A percentile compares a stretch with the other conserved stretches of the same genome.
Evolutionary conservation across 176 grass and related monocot species (phyloP).

Genomic region (Carex cristatella): DNA sequence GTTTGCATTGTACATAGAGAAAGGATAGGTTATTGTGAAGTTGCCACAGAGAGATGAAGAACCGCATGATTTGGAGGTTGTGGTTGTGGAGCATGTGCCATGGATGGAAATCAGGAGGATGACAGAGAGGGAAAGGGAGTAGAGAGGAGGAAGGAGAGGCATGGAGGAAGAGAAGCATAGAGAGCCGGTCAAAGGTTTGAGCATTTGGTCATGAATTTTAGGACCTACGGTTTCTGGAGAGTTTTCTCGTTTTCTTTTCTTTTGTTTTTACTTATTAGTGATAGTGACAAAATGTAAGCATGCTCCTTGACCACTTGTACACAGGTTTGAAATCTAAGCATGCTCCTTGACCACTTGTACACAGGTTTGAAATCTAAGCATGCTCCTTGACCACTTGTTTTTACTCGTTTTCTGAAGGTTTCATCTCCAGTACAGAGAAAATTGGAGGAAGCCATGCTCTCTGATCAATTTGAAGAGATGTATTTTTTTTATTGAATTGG

Average conservation of each 20-base stretch:
- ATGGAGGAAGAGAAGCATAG: not conserved
- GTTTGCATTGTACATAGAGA: conserved; percentile 22
- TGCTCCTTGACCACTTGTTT: too few species aligned
- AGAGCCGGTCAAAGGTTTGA: conserved; percentile 2
- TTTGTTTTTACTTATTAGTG: not conserved
- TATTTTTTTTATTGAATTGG: too few species aligned
- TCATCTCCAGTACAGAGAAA: too few species aligned
- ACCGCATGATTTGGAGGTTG: not conserved
- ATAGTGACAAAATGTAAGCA: not conserved
- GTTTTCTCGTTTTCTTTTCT: not conserved
- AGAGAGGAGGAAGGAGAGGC: not conserved
- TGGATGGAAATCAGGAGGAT: not conserved
- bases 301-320: not conserved
- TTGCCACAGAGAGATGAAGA: conserved; percentile 12
- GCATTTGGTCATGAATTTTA: not conserved
- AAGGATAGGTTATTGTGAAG: conserved; percentile 40
- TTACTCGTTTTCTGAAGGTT: too few species aligned
- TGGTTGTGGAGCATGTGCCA: not conserved
- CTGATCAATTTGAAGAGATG: too few species aligned
- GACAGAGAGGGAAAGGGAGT: not conserved
- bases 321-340: not conserved
- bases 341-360: too few species aligned
- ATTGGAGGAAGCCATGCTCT: too few species aligned
- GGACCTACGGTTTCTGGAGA: not conserved
- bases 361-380: too few species aligned